Percentiles rank a stretch among this genome's conserved stretches.
Conservation (phyloP, 768 basidiomycete genomes). For the Suillus americanus region DNA sequence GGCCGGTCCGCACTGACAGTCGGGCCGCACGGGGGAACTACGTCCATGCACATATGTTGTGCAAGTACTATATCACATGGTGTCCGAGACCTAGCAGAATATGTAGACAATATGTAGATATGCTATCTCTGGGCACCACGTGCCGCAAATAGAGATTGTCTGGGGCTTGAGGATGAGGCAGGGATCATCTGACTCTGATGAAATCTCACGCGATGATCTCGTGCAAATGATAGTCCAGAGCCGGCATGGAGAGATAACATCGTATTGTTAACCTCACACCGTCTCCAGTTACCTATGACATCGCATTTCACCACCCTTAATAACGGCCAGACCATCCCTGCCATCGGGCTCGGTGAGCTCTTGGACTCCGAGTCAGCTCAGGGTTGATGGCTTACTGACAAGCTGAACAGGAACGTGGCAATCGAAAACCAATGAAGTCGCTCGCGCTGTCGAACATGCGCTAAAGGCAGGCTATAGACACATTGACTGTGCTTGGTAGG, state of each 20-base stretch:
- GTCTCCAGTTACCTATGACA: conserved; percentile 27
- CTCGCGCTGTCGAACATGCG: conserved; percentile 69
- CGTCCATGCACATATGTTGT: not conserved
- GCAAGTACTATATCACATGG: not conserved
- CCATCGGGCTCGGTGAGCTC: conserved; percentile 54
- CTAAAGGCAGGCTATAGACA: conserved; percentile 78
- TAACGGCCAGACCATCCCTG: conserved; percentile 55
- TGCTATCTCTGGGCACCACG: not conserved
- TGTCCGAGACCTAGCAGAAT: not conserved
- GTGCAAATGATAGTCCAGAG: not conserved
- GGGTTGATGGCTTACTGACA: not conserved
- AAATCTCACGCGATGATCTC: conserved; percentile 1
- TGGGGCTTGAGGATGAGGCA: not conserved
- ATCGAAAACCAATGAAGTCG: conserved; percentile 70
- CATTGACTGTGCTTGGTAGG: conserved; percentile 66
- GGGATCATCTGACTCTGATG: not conserved
- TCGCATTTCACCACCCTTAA: conserved; percentile 58
- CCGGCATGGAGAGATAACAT: not conserved
- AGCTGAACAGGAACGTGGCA: conserved; percentile 71
- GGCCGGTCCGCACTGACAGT: too few relatives aligned
- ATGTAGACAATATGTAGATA: not conserved
- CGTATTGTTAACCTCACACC: not conserved
- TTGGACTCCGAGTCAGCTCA: conserved; percentile 2
- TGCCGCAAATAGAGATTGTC: not conserved
- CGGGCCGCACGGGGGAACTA: too few relatives aligned